phyloP scores from a whole-genome alignment of 495 filamentous ascomycete genomes.

The Podospora pseudoanserina region DNA sequence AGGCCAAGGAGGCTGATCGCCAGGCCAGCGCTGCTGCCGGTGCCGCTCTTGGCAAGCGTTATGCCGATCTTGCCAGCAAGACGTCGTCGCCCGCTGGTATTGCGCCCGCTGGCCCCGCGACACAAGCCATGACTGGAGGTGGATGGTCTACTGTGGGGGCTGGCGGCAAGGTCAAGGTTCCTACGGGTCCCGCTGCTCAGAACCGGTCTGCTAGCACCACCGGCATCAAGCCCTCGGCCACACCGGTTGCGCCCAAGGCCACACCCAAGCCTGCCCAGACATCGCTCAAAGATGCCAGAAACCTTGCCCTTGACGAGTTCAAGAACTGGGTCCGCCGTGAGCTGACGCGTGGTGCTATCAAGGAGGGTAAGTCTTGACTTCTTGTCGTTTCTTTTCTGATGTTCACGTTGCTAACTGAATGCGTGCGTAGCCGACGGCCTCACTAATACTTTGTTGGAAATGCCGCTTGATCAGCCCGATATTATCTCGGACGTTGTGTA shows the following conservation, averaged over 20 bases:
- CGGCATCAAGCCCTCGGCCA: slow-evolving; percentile 32
- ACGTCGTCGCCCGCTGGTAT: slow-evolving; percentile 23
- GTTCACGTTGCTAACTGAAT: slow-evolving; percentile 31
- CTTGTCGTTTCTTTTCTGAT: slow-evolving; percentile 1
- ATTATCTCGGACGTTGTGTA: slow-evolving; percentile 90
- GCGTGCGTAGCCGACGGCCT: slow-evolving; percentile 25
- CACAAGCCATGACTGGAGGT: slow-evolving; percentile 40
- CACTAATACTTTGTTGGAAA: slow-evolving; percentile 19
- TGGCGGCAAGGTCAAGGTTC: slow-evolving; percentile 80
- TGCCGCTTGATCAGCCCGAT: slow-evolving; percentile 65
- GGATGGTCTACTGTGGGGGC: slow-evolving; percentile 98
- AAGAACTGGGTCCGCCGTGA: slow-evolving; percentile 83
- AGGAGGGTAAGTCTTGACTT: slow-evolving; percentile 33
- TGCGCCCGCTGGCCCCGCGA: slow-evolving; percentile 11
- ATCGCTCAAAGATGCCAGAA: slow-evolving; percentile 48
- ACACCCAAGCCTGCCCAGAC: slow-evolving; percentile 31
- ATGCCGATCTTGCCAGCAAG: slow-evolving; percentile 93
- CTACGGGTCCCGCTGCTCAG: slow-evolving; percentile 55
- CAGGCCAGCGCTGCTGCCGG: slow-evolving; percentile 47
- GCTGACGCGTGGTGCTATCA: slow-evolving; percentile 54
- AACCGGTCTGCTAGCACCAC: slow-evolving; percentile 55
- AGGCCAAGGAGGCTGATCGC: slow-evolving; percentile 52
- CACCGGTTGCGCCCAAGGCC: slow-evolving; percentile 31
- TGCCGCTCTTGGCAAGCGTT: slow-evolving; percentile 70
- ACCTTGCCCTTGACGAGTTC: slow-evolving; percentile 74